Percentiles rank a stretch among this genome's conserved stretches.
Evolutionary conservation across 345 rosid species (phyloP).

Genomic region (Trapa bicornis): DNA sequence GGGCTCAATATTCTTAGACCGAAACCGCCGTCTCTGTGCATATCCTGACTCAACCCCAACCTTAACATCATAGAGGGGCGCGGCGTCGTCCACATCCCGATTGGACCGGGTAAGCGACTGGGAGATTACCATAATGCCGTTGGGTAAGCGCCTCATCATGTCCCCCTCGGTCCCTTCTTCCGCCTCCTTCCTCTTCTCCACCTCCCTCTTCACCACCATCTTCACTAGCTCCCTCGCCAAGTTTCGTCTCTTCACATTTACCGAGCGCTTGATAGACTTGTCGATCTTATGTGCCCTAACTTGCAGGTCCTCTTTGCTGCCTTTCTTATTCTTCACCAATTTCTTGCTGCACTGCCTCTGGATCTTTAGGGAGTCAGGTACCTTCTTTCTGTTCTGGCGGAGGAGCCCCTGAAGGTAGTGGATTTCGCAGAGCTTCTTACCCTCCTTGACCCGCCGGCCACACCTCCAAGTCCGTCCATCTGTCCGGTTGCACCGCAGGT

Average conservation of each 20-base stretch:
- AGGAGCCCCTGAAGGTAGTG: slow-evolving; percentile 61
- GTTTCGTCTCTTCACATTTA: slow-evolving; percentile 55
- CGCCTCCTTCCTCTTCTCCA: slow-evolving; percentile 45
- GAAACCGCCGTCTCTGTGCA: slow-evolving; percentile 39
- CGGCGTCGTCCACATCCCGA: slow-evolving; percentile 22
- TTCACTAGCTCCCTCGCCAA: slow-evolving; percentile 61
- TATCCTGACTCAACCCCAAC: slow-evolving; percentile 37
- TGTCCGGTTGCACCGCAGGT: slow-evolving; percentile 77
- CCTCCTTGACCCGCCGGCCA: slow-evolving; percentile 56
- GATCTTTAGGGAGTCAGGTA: slow-evolving; percentile 48
- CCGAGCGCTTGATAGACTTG: slow-evolving; percentile 33
- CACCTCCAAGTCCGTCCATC: slow-evolving; percentile 97
- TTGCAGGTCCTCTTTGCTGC: slow-evolving; percentile 7
- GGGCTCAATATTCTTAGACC: slow-evolving; percentile 86
- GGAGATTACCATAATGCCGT: slow-evolving; percentile 77
- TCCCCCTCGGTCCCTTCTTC: slow-evolving; percentile 27
- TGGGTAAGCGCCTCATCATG: slow-evolving; percentile 64
- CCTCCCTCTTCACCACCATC: slow-evolving; percentile 73
- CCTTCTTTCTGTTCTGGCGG: slow-evolving; percentile 46
- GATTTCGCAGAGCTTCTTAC: slow-evolving; percentile 71
- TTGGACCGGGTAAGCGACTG: slow-evolving; percentile 29
- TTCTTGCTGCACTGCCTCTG: slow-evolving; percentile 29
- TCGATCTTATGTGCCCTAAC: slow-evolving; percentile 48
- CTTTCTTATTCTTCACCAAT: neutral
- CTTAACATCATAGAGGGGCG: slow-evolving; percentile 52